phyloP scores from a whole-genome alignment of 2,329 filamentous ascomycete species.

The Fusarium begoniae region DNA sequence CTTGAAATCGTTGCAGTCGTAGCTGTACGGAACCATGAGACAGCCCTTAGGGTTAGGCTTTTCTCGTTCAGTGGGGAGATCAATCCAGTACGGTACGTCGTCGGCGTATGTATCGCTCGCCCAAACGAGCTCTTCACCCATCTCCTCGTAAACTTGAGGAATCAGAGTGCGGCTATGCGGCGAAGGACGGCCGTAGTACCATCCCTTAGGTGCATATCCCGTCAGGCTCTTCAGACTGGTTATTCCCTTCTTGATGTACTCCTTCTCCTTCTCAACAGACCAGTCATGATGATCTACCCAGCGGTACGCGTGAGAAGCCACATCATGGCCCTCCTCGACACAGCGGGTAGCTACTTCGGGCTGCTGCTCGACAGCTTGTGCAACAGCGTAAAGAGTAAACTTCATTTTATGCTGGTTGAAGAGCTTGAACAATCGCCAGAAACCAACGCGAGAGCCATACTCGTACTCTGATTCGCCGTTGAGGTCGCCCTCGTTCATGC shows the following conservation, averaged over 20 bases:
- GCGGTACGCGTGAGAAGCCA: slow-evolving; percentile 1
- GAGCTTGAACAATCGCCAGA: slow-evolving; percentile 1
- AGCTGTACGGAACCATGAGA: slow-evolving; percentile 8
- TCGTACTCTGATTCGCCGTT: slow-evolving; percentile 15
- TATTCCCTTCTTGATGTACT: neutral
- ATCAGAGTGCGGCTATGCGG: neutral
- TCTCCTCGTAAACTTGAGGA: neutral
- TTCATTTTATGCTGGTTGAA: neutral
- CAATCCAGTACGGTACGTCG: slow-evolving; percentile 6
- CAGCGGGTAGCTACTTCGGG: slow-evolving; percentile 2
- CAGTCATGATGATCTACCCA: slow-evolving; percentile 14
- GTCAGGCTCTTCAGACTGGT: neutral
- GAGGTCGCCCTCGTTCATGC: neutral
- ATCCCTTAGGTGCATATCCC: neutral
- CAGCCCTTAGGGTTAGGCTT: neutral
- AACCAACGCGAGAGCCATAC: slow-evolving; percentile 6
- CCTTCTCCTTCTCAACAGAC: neutral
- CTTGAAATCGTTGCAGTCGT: slow-evolving; percentile 14
- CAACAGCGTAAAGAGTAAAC: slow-evolving; percentile 5
- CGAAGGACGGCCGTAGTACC: slow-evolving; percentile 6
- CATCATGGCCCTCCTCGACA: neutral
- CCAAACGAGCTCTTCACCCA: slow-evolving; percentile 1
- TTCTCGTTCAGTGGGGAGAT: neutral
- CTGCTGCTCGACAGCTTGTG: neutral
- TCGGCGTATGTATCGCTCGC: slow-evolving; percentile 1